Base-by-base conservation (phyloP, 257 asterid species). In the Plantago ovata region DNA sequence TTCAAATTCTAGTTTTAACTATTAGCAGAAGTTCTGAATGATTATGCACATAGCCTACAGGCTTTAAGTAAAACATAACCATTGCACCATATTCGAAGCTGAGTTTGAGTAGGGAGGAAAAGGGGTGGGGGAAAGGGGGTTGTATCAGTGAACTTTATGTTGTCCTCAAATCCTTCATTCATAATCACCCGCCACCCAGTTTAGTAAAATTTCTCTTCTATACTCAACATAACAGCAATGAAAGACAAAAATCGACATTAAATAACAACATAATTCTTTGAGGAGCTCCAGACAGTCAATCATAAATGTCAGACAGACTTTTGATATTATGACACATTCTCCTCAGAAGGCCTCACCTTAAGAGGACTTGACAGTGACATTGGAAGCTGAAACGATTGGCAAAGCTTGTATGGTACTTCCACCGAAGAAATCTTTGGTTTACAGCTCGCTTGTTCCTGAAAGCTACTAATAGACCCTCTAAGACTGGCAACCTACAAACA, bases 381-480 rank as follows among this genome's bases (percentile, higher is more conserved):
- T 61, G 60, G 80, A 61, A 79, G 82, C 51, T 64, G 68, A 65
- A 84, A 84, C 55, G 94, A 74, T 39, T 73, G 77, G 63, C 96
- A 84, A 67, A 84, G 86, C 69, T 75, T 84, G 77, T 68, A 57
- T n/a, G 84, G 85, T 43, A 82, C 84, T 51, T 73, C 61, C 20
- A 87, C 73, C 16, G 81, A 74, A 53, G 94, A 56, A 60, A 87
- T 72, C 63, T 73, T 78, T 10, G 32, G 59, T 60, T 87, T 84
- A 70, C 84, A 80, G 70, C 96, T 87, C 46, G 92, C 92, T 75
- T 87, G 92, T 72, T 87, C 89, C 44, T 74, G 82, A 65, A 78
- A 82, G 70, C 89, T 75, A 63, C 92, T 80, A 24, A 59, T 55
- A 41, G 79, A 73, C 40, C 65, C 81, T 70, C 94, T 78, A 32